Evolutionary conservation across 305 asterid genomes (phyloP).

Genomic region (Fraxinus angustifolia): DNA sequence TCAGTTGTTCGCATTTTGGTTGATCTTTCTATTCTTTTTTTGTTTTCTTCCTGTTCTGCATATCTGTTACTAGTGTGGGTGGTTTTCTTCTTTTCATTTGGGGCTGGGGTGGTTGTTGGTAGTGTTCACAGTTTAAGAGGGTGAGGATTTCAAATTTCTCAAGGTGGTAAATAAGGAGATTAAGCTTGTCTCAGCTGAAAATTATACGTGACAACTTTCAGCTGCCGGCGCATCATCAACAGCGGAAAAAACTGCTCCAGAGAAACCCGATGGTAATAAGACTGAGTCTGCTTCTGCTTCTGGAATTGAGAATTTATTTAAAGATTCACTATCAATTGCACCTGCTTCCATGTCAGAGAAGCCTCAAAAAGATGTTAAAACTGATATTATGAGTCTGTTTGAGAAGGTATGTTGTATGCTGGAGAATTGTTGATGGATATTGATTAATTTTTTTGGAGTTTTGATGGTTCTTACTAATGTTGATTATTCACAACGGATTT

Average conservation of each 20-base stretch:
- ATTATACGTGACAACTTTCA: conserved; percentile 36
- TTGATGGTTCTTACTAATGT: not conserved
- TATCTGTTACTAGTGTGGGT: not conserved
- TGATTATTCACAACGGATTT: not conserved
- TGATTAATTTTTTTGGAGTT: not conserved
- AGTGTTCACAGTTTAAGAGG: not conserved
- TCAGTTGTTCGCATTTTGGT: conserved; percentile 15
- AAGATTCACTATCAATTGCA: conserved; percentile 56
- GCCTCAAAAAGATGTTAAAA: conserved; percentile 76
- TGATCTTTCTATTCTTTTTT: conserved; percentile 13
- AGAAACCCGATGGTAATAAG: conserved; percentile 44
- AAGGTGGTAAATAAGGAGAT: not conserved
- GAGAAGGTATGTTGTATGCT: conserved; percentile 69
- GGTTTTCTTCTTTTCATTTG: not conserved
- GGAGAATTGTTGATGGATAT: not conserved
- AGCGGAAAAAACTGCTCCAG: conserved; percentile 37
- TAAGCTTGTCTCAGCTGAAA: conserved; percentile 29
- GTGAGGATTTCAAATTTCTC: not conserved
- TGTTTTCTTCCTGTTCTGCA: not conserved
- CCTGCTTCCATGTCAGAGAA: conserved; percentile 40
- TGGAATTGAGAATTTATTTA: conserved; percentile 74
- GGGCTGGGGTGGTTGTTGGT: not conserved
- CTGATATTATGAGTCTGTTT: conserved; percentile 93
- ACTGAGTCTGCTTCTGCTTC: conserved; percentile 46
- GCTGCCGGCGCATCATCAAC: conserved; percentile 70